Percentiles rank a stretch among this genome's conserved stretches.
phyloP scores from a whole-genome alignment of 75 land plant species.

The Pinus taeda region DNA sequence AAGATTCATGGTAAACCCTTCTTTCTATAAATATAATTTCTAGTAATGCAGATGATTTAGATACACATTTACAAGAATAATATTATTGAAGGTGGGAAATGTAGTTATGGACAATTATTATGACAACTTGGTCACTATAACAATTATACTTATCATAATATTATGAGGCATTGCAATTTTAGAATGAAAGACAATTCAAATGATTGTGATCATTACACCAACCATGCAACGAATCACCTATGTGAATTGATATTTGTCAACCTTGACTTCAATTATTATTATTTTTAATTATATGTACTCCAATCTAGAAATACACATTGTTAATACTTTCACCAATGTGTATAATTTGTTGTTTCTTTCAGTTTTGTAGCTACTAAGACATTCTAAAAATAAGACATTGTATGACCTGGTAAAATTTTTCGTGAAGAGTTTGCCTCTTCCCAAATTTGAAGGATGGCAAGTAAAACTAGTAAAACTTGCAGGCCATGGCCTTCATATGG shows the following conservation, averaged over 20 bases:
- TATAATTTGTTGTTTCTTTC: neutral
- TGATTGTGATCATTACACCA: conserved; percentile 10
- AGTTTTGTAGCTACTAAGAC: conserved; percentile 9
- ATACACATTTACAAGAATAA: neutral
- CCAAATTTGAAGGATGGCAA: no score
- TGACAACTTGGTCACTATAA: conserved; percentile 54
- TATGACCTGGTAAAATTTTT: no score
- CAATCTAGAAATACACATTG: no score
- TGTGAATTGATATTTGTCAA: neutral
- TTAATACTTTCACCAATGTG: neutral
- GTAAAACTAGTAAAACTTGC: no score
- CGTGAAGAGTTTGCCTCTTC: no score
- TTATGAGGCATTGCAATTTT: conserved; percentile 27
- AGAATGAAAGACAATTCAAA: conserved; percentile 10
- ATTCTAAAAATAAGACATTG: no score
- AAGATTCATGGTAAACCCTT: conserved; percentile 35
- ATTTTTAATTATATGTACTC: neutral
- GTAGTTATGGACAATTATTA: conserved; percentile 67
- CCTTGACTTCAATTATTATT: conserved; percentile 8
- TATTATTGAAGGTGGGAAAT: conserved; percentile 62
- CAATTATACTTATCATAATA: conserved; percentile 20
- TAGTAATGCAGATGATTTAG: neutral
- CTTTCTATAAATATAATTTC: neutral
- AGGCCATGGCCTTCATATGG: no score
- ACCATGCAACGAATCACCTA: conserved; percentile 14